A percentile compares a stretch with the other conserved stretches of the same genome.
phyloP scores from a whole-genome alignment of 805 yeast genomes.

The Metschnikowia bowlesiae region DNA sequence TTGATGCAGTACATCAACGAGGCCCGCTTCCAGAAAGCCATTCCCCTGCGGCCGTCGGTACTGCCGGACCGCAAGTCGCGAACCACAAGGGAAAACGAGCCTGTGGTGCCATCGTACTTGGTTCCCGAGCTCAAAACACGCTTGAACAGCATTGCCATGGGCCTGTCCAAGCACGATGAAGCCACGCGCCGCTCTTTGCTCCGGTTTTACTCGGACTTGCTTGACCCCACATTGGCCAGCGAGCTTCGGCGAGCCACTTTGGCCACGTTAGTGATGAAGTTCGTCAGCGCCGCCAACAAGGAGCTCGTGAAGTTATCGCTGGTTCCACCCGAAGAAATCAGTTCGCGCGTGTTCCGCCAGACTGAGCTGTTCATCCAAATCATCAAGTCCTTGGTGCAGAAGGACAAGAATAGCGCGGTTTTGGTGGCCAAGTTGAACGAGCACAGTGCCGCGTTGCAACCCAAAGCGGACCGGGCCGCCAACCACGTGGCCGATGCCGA shows the following conservation, averaged over 20 bases:
- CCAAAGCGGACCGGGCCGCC: slow-evolving; percentile 11
- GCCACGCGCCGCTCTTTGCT: slow-evolving; percentile 54
- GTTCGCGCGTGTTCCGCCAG: slow-evolving; percentile 32
- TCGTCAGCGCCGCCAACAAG: slow-evolving; percentile 49
- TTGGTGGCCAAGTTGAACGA: slow-evolving; percentile 42
- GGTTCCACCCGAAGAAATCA: slow-evolving; percentile 25
- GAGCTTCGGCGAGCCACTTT: slow-evolving; percentile 31
- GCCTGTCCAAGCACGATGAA: slow-evolving; percentile 37
- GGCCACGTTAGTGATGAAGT: slow-evolving; percentile 48
- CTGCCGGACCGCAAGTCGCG: slow-evolving; percentile 13
- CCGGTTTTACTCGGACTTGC: slow-evolving; percentile 57
- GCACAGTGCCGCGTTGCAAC: slow-evolving; percentile 35
- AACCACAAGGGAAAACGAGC: slow-evolving; percentile 8
- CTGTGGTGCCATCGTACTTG: slow-evolving; percentile 34
- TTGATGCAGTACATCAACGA: slow-evolving; percentile 59
- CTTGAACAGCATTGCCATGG: slow-evolving; percentile 46
- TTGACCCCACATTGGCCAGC: slow-evolving; percentile 42
- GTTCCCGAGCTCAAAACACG: slow-evolving; percentile 35
- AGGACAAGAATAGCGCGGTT: slow-evolving; percentile 34
- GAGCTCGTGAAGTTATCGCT: slow-evolving; percentile 44
- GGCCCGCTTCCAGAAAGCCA: slow-evolving; percentile 51
- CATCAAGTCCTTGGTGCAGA: slow-evolving; percentile 32
- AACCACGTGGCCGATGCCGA: slow-evolving; percentile 6
- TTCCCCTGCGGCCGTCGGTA: slow-evolving; percentile 5
- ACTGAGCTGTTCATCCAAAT: slow-evolving; percentile 34